Evolutionary conservation across 1,139 yeast species (phyloP).

Genomic region (Magnusiomyces paraingens): DNA sequence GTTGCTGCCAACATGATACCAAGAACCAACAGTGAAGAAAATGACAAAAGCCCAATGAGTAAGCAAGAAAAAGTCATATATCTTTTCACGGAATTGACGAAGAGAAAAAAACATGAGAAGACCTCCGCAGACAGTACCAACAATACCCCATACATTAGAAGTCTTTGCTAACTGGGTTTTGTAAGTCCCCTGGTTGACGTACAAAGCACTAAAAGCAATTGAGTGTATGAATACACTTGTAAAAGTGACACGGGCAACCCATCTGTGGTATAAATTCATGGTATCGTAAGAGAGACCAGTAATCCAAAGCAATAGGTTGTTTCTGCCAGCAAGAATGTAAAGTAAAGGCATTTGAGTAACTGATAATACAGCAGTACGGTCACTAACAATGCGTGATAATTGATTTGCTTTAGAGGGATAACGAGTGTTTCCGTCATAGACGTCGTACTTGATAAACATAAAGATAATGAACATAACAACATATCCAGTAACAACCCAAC

Average conservation of each 20-base stretch:
- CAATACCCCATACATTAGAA: slow-evolving; percentile 17
- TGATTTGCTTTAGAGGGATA: neutral
- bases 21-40: slow-evolving; percentile 39
- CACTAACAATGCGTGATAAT: slow-evolving; percentile 37
- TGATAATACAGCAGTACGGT: slow-evolving; percentile 52
- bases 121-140: slow-evolving; percentile 39
- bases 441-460: slow-evolving; percentile 15
- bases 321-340: slow-evolving; percentile 56
- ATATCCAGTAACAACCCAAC: slow-evolving; percentile 44
- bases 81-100: slow-evolving; percentile 45
- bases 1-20: slow-evolving; percentile 36
- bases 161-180: slow-evolving; percentile 18
- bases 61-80: slow-evolving; percentile 59
- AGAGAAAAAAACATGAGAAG: slow-evolving; percentile 44
- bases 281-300: slow-evolving; percentile 59
- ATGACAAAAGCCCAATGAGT: slow-evolving; percentile 47
- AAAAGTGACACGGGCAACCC: slow-evolving; percentile 49
- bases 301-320: slow-evolving; percentile 48
- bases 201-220: slow-evolving; percentile 16
- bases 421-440: slow-evolving; percentile 7
- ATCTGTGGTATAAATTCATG: slow-evolving; percentile 53
- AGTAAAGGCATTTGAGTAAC: slow-evolving; percentile 49
- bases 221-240: slow-evolving; percentile 37
- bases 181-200: neutral
- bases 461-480: slow-evolving; percentile 41